Percentiles rank a stretch among this genome's conserved stretches.
Evolutionary conservation across 1,284 basidiomycete species (phyloP).

Genomic region (Ustilago shanxiensis): DNA sequence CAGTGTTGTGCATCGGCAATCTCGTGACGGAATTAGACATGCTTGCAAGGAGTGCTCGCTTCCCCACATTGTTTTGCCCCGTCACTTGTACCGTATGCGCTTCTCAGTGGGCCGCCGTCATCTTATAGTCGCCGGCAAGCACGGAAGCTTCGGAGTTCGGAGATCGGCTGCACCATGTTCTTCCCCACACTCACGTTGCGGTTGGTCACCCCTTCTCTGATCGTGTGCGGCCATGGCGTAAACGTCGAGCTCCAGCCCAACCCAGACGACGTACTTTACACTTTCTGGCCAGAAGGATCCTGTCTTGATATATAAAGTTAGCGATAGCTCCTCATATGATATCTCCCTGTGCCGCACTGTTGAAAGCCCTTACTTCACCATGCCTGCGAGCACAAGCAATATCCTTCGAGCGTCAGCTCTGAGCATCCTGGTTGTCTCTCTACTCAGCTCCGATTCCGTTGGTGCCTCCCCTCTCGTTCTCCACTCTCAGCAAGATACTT

Average conservation of each 20-base stretch:
- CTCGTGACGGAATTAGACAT: neutral
- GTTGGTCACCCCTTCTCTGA: neutral
- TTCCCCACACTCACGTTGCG: neutral
- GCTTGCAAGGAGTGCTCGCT: neutral
- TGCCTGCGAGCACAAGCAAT: neutral
- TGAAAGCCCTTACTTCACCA: neutral
- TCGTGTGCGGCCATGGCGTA: neutral
- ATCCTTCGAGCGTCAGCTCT: neutral
- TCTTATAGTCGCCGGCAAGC: neutral
- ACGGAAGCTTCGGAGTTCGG: slow-evolving; percentile 7
- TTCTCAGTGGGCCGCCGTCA: neutral
- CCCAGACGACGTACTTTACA: too few species aligned
- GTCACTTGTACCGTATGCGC: neutral
- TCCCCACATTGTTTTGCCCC: slow-evolving; percentile 4
- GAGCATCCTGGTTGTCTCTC: neutral
- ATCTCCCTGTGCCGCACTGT: neutral
- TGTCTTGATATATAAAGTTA: neutral
- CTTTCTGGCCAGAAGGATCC: too few species aligned
- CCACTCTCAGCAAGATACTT: neutral
- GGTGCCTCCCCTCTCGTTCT: neutral
- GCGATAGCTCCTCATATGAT: neutral
- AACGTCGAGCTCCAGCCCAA: neutral
- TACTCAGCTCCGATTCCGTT: neutral
- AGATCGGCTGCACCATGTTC: slow-evolving; percentile 4
- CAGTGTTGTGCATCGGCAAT: slow-evolving; percentile 10